Percentiles rank a stretch among this genome's conserved stretches.
Evolutionary conservation across 1,284 basidiomycete species (phyloP).

Genomic region (Cryptococcus sp.): DNA sequence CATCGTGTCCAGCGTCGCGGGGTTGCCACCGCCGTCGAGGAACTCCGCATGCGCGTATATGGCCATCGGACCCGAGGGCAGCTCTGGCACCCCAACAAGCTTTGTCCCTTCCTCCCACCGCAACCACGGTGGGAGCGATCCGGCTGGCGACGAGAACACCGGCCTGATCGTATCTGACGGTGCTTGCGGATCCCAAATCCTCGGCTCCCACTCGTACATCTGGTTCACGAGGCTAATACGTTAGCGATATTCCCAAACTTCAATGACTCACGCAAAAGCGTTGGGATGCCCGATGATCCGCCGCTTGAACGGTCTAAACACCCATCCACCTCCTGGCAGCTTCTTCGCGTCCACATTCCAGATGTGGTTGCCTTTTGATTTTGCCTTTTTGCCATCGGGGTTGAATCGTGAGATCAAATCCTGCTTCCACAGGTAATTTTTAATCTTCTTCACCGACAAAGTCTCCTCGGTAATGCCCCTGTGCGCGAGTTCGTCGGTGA

Average conservation of each 20-base stretch:
- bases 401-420: slow-evolving; percentile 96
- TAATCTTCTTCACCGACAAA: slow-evolving; percentile 70
- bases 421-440: slow-evolving; percentile 92
- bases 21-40: slow-evolving; percentile 36
- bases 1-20: slow-evolving; percentile 28
- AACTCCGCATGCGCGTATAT: slow-evolving; percentile 40
- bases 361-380: slow-evolving; percentile 99
- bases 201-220: slow-evolving; percentile 89
- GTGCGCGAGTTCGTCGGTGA: slow-evolving; percentile 70
- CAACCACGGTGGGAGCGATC: slow-evolving; percentile 79
- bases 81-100: slow-evolving; percentile 39
- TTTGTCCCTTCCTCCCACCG: slow-evolving; percentile 74
- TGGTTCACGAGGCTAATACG: slow-evolving; percentile 61
- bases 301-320: slow-evolving; percentile 87
- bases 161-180: slow-evolving; percentile 77
- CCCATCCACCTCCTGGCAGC: slow-evolving; percentile 72
- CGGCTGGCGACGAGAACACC: slow-evolving; percentile 67
- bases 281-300: slow-evolving; percentile 80
- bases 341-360: slow-evolving; percentile 99
- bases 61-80: slow-evolving; percentile 28
- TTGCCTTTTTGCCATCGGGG: slow-evolving; percentile 98
- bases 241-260: not conserved
- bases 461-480: slow-evolving; percentile 58
- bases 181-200: slow-evolving; percentile 96
- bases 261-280: slow-evolving; percentile 62